Base-by-base conservation (phyloP, 2,329 filamentous ascomycete genomes). In the Sphaerulina vaccinii region DNA sequence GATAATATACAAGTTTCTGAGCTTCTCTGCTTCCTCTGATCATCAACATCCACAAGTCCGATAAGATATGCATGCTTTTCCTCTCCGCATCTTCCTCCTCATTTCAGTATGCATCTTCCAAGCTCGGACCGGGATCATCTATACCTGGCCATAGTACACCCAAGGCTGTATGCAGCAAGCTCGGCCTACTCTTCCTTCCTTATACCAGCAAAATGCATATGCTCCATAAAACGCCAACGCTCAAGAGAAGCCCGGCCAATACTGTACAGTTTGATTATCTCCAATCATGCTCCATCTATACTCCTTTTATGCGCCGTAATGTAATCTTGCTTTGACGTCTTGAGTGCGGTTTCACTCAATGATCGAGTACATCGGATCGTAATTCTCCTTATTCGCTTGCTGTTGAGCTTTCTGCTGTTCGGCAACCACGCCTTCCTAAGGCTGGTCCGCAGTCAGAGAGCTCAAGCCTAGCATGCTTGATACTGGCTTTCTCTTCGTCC, bases 401-500 rank as follows among this genome's bases (percentile, higher is more conserved):
- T 48, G n/a, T 32, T 47, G 35, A n/a, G 16, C 45, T 29, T 18
- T 38, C 23, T 48, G 33, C 36, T 48, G 45, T 22, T 40, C 45
- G 21, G 45, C 45, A 29, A 48, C 38, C 22, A 48, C 45, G 50
- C 46, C 50, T 16, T 43, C 41, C 52, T 50, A 62, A 24, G 58
- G 51, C 49, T 61, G 35, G 15, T 48, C 58, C 16, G 59, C 56
- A 27, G 41, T 63, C 52, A 62, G 59, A 27, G 60, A 57, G 48
- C 56, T 61, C 43, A 61, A 42, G 13, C 51, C 51, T 23, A 72
- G 58, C 69, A 71, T 70, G 19, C 65, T 69, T 16, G 75, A 74
- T 41, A 78, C 75, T 2, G 75, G 75, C 62, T 77, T 79, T 29
- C 76, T 67, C 49, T 73, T 72, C 19, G 75, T 73, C 59, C 75